Evolutionary conservation across 2,329 filamentous ascomycete genomes (phyloP), one percentile per base, ranked within the genome.

Genomic region (Teratosphaeriaceae sp.): DNA sequence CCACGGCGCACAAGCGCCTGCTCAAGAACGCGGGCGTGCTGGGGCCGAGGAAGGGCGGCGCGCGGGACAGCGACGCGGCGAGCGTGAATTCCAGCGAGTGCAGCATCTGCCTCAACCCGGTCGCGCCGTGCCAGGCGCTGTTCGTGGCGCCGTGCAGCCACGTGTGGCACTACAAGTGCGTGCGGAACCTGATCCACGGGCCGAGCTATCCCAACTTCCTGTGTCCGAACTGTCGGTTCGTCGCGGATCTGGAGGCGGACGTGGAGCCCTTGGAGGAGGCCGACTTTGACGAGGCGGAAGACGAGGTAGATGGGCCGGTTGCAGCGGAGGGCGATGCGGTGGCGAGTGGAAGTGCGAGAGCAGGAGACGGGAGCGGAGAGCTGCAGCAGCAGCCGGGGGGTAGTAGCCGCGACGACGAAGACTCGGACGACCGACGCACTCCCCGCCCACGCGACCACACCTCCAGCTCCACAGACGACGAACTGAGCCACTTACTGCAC

Each of bases 61-160:
- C 34, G 3, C 47, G 54, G 5, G 71, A 61, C 51, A 80, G 73
- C 15, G 75, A 81, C 53, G 72, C 78, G 11, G 78, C 79, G 30
- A 84, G 84, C 21, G 69, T 69, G 11, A 74, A 77, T 19, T 55
- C 50, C 3, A 88, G 92, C 45, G 92, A 98, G 66, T 98, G 92
- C 64, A 88, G 88, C 9, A 98, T 98, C 53, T 98, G 92, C 60
- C 74, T 98, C 38, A 92, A 92, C 61, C 86, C 88, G 4, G 85
- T 79, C 13, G 48, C 52, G 85, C 92, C 92, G 5, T 98, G 92
- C 62, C 92, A 98, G 71, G 94, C 89, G 33, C 73, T 98, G n/a
- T 98, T 98, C 57, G 92, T 98, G 46, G 92, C 92, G n/a, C 92
- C 92, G 0, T 98, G 92, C 66, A 96, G 92, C 12, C 92, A 98